Evolutionary conservation across 257 asterid species (phyloP).

Genomic region (Solanum boliviense): DNA sequence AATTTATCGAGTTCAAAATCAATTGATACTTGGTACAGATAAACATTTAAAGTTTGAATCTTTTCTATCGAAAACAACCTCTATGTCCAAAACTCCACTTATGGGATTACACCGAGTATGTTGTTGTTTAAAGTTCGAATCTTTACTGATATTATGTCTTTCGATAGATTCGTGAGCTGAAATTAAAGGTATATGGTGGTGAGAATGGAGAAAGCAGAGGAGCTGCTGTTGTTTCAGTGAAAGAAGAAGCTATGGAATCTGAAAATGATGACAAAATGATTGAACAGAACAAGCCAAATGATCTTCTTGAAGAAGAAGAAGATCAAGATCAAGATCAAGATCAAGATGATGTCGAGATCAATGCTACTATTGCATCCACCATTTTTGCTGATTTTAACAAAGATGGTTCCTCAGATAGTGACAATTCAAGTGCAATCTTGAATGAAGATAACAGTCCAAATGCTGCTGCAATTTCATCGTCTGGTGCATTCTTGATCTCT

Average conservation of each 20-base stretch:
- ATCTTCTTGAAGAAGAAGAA: constrained; percentile 14
- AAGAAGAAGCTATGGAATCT: constrained; percentile 40
- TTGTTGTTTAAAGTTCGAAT: neutral
- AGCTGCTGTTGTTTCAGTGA: constrained; percentile 13
- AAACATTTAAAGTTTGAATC: neutral
- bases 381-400: constrained; percentile 30
- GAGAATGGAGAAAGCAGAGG: constrained; percentile 14
- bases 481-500: constrained; percentile 21
- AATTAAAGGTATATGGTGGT: constrained; percentile 35
- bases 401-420: constrained; percentile 75
- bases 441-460: constrained; percentile 47
- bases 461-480: constrained; percentile 37
- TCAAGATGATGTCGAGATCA: constrained; percentile 18
- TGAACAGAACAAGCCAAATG: neutral
- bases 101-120: fast-evolving
- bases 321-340: constrained; percentile 9
- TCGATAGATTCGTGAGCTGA: constrained; percentile 49
- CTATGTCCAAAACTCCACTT: neutral
- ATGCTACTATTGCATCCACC: constrained; percentile 14
- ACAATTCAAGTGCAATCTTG: constrained; percentile 64
- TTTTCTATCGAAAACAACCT: neutral
- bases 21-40: neutral
- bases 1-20: neutral
- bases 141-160: neutral
- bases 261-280: constrained; percentile 23